Conservation (phyloP, 305 asterid genomes). For the Solanum hybrid region DNA sequence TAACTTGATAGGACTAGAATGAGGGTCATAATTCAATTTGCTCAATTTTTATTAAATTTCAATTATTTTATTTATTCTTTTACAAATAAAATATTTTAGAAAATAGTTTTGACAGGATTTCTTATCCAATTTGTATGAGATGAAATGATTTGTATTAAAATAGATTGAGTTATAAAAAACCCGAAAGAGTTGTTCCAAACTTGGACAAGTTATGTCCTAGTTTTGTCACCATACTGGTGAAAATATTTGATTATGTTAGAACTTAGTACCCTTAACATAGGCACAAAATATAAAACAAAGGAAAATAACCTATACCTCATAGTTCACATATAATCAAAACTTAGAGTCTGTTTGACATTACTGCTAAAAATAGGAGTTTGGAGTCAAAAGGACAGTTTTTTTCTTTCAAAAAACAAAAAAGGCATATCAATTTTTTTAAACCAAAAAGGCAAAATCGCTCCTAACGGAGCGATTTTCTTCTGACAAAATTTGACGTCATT, state of each 20-base stretch:
- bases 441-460: background rate
- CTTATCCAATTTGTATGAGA: background rate
- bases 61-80: background rate
- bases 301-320: background rate
- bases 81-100: background rate
- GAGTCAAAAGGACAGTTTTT: accelerated
- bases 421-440: too few species aligned
- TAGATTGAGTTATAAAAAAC: background rate
- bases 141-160: background rate
- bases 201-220: background rate
- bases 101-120: background rate
- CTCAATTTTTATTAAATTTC: background rate
- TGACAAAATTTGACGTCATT: background rate
- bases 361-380: too few species aligned
- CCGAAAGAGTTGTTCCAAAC: background rate
- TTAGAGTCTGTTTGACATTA: background rate
- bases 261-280: background rate
- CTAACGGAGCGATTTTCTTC: too few species aligned
- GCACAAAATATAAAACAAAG: background rate
- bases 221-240: background rate
- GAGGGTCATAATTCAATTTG: background rate
- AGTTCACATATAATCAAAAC: background rate
- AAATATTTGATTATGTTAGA: background rate
- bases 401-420: too few species aligned
- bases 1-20: background rate